Evolutionary conservation across 169 alveolate species (phyloP), one percentile per base, ranked within the genome.

Genomic region (Sarcocystis neurona): DNA sequence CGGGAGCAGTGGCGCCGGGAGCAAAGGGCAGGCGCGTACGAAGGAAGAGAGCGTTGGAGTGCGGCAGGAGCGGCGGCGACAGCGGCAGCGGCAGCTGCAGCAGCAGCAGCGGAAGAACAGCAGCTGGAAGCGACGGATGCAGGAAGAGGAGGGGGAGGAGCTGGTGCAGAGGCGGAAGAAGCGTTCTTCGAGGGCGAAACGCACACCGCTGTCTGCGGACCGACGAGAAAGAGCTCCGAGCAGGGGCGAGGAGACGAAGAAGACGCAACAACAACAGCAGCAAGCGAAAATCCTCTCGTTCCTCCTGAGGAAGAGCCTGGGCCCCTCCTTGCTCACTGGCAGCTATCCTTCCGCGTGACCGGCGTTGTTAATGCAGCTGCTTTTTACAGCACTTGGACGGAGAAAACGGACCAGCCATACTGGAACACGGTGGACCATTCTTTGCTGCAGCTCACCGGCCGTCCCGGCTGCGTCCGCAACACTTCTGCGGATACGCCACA

Each of bases 351-450:
- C 58, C 34, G 60, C 27, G 90, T 90, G 37, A 89, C 92, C 20
- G 92, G 89, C 2, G 92, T 89, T 8, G 85, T 79, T 2, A 79
- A 79, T 48, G 84, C 88, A 41, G 58, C 77, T 41, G 89, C 56
- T 34, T 56, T 37, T 44, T 80, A 27, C n/a, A 74, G 88, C 32
- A 30, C 56, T 5, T 66, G 79, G 58, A 89, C 92, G 32, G 89
- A 68, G 39, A 44, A 60, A 0, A 34, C 27, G 34, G 77, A 32
- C 46, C 86, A 63, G 44, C 93, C 93, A 32, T 89, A 89, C 70
- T 89, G 93, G 93, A 89, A 89, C 68, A 20, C 93, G 12, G 93
- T 89, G 20, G 88, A 89, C 43, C 90, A 89, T 44, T 46, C 72
- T 6, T 63, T 82, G 47, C 63, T 89, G 23, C 34, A 37, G 4